Conservation (phyloP, 345 rosid species). For the Rhodamnia rubescens region DNA sequence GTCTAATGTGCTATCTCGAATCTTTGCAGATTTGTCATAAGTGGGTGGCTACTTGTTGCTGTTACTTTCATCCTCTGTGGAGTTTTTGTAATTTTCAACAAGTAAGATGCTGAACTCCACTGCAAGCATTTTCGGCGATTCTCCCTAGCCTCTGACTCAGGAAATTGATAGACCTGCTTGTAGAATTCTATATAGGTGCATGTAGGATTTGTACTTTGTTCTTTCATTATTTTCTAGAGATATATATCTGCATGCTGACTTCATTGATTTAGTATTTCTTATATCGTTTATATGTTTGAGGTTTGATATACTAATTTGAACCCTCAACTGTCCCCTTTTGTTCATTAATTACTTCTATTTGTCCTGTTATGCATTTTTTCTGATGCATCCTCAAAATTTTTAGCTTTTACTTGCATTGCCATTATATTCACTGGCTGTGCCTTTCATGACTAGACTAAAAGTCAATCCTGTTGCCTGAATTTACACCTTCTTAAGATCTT, state of each 20-base stretch:
- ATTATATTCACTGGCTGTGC: neutral
- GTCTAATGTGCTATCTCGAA: neutral
- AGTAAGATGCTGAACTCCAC: constrained; percentile 29
- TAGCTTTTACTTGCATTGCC: neutral
- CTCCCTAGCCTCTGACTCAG: neutral
- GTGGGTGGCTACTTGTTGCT: constrained; percentile 90
- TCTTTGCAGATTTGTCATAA: constrained; percentile 56
- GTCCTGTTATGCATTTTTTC: neutral
- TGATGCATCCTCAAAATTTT: neutral
- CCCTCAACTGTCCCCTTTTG: neutral
- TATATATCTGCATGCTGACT: neutral
- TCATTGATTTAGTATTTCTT: neutral
- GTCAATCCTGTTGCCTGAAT: neutral
- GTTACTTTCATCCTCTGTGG: constrained; percentile 82
- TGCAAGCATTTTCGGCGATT: neutral
- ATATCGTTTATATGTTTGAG: neutral
- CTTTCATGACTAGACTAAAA: neutral
- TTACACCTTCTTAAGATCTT: neutral
- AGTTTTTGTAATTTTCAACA: constrained; percentile 67
- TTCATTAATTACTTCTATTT: neutral
- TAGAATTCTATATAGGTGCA: neutral
- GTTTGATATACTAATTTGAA: neutral
- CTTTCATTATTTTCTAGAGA: neutral
- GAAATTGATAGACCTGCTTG: neutral
- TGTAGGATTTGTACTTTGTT: neutral